Evolutionary conservation across 2,329 filamentous ascomycete genomes (phyloP).

Genomic region (Colletotrichum somersetense): DNA sequence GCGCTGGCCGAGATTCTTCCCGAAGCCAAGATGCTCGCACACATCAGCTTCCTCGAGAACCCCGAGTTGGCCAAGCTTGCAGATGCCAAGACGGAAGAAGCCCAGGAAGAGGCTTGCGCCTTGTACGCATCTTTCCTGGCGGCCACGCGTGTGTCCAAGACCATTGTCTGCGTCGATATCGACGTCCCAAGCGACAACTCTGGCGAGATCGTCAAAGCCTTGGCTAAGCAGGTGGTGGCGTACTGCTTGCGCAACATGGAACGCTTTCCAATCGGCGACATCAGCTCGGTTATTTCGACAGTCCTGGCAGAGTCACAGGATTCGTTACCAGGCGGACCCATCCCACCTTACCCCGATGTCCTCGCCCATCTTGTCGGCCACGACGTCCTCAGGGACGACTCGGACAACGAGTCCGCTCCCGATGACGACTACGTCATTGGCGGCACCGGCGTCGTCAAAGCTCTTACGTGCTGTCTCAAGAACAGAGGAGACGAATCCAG

Average conservation of each 20-base stretch:
- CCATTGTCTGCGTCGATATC: conserved; percentile 90
- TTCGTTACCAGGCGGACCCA: conserved; percentile 45
- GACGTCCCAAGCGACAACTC: conserved; percentile 85
- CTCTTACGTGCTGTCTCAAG: conserved; percentile 88
- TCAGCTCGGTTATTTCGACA: conserved; percentile 57
- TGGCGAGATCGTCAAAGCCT: conserved; percentile 91
- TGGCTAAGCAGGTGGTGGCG: conserved; percentile 94
- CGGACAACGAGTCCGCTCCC: conserved; percentile 77
- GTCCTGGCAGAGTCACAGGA: conserved; percentile 55
- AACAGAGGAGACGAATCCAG: conserved; percentile 78
- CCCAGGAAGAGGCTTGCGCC: conserved; percentile 93
- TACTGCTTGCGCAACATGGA: conserved; percentile 96
- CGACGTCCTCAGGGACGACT: conserved; percentile 63
- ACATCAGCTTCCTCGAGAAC: conserved; percentile 90
- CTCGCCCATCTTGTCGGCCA: conserved; percentile 89
- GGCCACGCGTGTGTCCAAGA: conserved; percentile 84
- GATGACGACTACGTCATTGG: conserved; percentile 97
- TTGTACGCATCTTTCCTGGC: conserved; percentile 92
- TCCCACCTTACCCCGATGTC: conserved; percentile 78
- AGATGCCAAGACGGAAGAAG: conserved; percentile 79
- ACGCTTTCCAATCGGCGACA: conserved; percentile 76
- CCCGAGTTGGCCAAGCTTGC: conserved; percentile 77
- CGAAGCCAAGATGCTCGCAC: conserved; percentile 83
- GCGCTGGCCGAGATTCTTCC: conserved; percentile 91
- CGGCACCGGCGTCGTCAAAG: conserved; percentile 94